Base-by-base conservation (phyloP, 2,329 filamentous ascomycete species). In the Botrytis fabae region DNA sequence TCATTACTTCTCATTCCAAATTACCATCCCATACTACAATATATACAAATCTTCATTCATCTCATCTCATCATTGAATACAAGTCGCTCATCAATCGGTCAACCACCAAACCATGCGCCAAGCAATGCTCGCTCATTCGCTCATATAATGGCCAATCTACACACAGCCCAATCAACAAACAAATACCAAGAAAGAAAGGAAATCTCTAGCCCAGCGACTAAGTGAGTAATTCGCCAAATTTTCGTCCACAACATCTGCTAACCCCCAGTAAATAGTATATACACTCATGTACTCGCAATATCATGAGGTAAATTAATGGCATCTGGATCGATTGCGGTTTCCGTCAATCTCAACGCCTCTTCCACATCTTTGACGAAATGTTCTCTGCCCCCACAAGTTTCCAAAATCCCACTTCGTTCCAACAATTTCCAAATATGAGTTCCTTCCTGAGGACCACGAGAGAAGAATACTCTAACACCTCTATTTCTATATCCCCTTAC, bases 311-410 rank as follows among this genome's bases (percentile, higher is more conserved):
- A 16, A 72, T 77, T 78, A 25, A 38, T 66, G 63, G 59, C 62
- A 35, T 77, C 74, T 35, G 68, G 70, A 91, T 88, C 77, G 98
- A 32, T 76, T 71, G 42, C 71, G 73, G 40, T 66, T 83, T 98
- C 95, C 0, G 92, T 93, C 85, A 95, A 84, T 70, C 91, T 88
- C 77, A 99, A 82, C 2, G 96, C 96, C 80, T 97, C 93, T 69
- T 94, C 90, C 1, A 98, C 94, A 76, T 93, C 91, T 38, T 88
- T 86, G 14, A 97, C 92, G 82, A 98, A 97, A 78, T 96, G 91
- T 1, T 85, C 82, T 79, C 88, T 85, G 0, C 95, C 95, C 3
- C 95, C 95, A 73, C 92, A 93, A 70, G 92, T 85, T 1, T 93
- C 93, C 1, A 98, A 88, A 76, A 99, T 98, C 5, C 96, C 95